Evolutionary conservation across 2,329 filamentous ascomycete species (phyloP), one percentile per base, ranked within the genome.

Genomic region (Thelonectria rubi): DNA sequence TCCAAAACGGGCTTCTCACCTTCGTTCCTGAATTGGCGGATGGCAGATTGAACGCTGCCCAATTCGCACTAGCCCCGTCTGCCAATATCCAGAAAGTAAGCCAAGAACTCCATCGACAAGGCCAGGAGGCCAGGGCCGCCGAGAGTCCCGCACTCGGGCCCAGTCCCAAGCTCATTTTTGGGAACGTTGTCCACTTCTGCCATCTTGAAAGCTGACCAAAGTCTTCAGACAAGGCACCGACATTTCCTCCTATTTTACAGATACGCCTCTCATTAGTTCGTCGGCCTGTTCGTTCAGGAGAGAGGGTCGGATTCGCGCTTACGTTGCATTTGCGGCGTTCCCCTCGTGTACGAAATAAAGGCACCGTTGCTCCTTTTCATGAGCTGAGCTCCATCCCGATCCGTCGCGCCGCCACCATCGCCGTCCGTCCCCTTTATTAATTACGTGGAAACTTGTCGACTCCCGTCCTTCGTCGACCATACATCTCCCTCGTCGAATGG

Each of bases 401-500:
- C 56, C 59, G 53, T 32, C 47, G 51, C 50, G 50, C 43, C 52
- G 53, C 47, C 54, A 49, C 55, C 51, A 53, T 57, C 58, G 48
- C 55, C 49, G 37, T 51, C 49, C 45, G 26, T 56, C 62, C 50
- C 55, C 47, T 58, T 62, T 55, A 65, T 59, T 59, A 49, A 56
- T 59, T 62, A 52, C 55, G 49, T 57, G 40, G 37, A 60, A 54
- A 49, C 55, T 50, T 51, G 21, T 56, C 55, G 30, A 60, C 55
- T 17, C 57, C 45, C 32, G 47, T 46, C 63, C 49, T 55, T 30
- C 50, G 50, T 43, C 54, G 46, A 37, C 56, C 52, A 40, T 55
- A 45, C 47, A 52, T 34, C 52, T 55, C 21, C 30, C 51, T 58
- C 64, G 58, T 45, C 82, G 81, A 76, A 84, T 84, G 82, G 76